phyloP scores from a whole-genome alignment of 75 land plant genomes.

The Larix kaempferi region DNA sequence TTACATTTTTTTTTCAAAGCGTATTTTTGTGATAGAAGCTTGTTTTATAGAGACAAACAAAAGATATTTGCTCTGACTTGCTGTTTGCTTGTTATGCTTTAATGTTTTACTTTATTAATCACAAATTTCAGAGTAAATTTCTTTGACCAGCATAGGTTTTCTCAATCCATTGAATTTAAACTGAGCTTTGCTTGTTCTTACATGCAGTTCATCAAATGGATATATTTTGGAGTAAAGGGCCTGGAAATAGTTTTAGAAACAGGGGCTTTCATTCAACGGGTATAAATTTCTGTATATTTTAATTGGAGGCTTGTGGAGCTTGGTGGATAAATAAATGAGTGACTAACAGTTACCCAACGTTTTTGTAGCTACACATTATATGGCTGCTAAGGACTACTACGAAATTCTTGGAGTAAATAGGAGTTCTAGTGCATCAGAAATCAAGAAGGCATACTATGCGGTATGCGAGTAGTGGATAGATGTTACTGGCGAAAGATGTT shows the following conservation, averaged over 20 bases:
- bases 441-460: conserved; percentile 94
- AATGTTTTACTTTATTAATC: no score
- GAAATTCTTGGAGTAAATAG: conserved; percentile 82
- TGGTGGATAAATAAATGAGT: not conserved
- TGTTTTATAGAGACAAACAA: no score
- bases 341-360: not conserved
- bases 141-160: no score
- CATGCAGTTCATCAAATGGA: not conserved
- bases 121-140: no score
- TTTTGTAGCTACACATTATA: not conserved
- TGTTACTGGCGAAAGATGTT: no score
- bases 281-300: not conserved
- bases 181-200: not conserved
- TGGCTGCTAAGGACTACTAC: conserved; percentile 58
- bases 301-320: not conserved
- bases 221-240: not conserved
- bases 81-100: no score
- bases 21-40: no score
- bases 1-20: no score
- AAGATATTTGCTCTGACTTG: no score
- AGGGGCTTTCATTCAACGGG: conserved; percentile 5
- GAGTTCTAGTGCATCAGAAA: conserved; percentile 65
- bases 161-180: no score
- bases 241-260: not conserved
- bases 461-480: conserved; percentile 23